Percentiles rank a stretch among this genome's conserved stretches.
Evolutionary conservation across 768 basidiomycete species (phyloP).

Genomic region (Pholiota molesta): DNA sequence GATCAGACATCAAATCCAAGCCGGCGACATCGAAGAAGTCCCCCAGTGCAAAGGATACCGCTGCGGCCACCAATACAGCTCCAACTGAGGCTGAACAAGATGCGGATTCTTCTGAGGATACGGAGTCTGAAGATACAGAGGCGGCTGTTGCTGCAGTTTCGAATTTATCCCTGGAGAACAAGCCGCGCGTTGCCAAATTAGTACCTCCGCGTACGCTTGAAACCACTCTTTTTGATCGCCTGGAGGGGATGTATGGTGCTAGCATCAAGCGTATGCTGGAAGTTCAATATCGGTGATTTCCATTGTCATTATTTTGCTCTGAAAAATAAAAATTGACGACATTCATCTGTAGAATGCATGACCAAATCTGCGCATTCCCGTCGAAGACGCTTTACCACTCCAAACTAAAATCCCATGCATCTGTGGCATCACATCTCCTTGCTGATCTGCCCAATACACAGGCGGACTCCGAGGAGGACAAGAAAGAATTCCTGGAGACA

Average conservation of each 20-base stretch:
- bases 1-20: conserved; percentile 11
- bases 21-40: conserved; percentile 9
- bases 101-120: background rate
- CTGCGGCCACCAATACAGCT: background rate
- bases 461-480: conserved; percentile 61
- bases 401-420: conserved; percentile 66
- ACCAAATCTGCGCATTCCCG: conserved; percentile 83
- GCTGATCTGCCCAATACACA: conserved; percentile 62
- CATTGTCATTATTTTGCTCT: background rate
- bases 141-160: conserved; percentile 18
- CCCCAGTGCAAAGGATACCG: background rate
- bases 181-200: conserved; percentile 32
- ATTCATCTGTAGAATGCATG: conserved; percentile 73
- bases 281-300: conserved; percentile 80
- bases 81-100: background rate
- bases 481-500: conserved; percentile 70
- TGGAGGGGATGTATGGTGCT: conserved; percentile 86
- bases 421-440: conserved; percentile 76
- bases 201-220: conserved; percentile 75
- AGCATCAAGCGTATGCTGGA: conserved; percentile 85
- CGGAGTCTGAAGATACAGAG: conserved; percentile 9
- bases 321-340: background rate
- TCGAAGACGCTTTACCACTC: conserved; percentile 80
- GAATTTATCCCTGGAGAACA: conserved; percentile 19
- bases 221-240: conserved; percentile 88